Conservation (phyloP, 2,329 filamentous ascomycete species). For the Cytospora schulzeri region DNA sequence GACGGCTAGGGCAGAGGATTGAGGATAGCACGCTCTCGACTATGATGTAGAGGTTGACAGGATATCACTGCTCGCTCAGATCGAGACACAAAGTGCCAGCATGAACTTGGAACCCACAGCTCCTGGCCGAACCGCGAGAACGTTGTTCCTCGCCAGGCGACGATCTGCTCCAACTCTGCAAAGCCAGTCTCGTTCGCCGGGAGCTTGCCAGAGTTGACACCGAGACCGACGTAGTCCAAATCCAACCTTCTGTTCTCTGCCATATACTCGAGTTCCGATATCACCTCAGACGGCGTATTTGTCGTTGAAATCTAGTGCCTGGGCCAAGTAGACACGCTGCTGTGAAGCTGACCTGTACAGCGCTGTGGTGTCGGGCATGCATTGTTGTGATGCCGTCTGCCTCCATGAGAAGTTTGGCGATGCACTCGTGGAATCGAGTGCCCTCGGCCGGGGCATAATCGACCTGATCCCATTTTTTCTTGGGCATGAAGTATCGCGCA, state of each 20-base stretch:
- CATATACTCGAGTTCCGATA: background rate
- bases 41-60: background rate
- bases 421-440: background rate
- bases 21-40: background rate
- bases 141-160: background rate
- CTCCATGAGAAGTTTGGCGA: constrained; percentile 2
- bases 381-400: background rate
- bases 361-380: background rate
- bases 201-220: background rate
- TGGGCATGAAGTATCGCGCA: background rate
- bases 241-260: background rate
- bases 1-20: background rate
- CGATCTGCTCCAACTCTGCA: background rate
- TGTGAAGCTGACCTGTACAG: background rate
- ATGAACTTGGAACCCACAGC: background rate
- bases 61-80: background rate
- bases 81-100: background rate
- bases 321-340: background rate
- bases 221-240: background rate
- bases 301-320: background rate
- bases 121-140: background rate
- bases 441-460: background rate
- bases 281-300: background rate
- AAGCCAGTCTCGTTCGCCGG: background rate
- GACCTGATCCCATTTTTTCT: background rate